Evolutionary conservation across 225 moss, liverwort and hornwort species (phyloP).

Genomic region (Polytrichum formosum): DNA sequence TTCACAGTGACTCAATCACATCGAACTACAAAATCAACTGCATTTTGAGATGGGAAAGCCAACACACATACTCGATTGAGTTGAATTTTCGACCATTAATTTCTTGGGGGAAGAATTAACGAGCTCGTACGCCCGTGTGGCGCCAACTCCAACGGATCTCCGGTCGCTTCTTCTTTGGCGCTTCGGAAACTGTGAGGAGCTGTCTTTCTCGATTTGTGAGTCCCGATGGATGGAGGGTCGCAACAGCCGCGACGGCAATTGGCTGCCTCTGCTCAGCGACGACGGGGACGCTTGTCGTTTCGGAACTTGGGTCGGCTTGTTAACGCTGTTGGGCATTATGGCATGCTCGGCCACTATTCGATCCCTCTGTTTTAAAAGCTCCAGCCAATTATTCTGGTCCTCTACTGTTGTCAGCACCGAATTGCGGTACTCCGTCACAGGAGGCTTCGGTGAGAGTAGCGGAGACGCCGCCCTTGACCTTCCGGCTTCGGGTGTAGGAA

Average conservation of each 20-base stretch:
- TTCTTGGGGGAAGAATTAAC: constrained; percentile 2
- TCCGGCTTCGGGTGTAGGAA: constrained; percentile 18
- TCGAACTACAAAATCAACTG: background rate
- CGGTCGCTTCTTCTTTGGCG: too few species aligned
- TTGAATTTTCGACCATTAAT: too few species aligned
- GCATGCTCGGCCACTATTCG: constrained; percentile 12
- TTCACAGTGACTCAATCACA: too few species aligned
- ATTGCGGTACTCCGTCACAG: constrained; percentile 15
- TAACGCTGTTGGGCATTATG: background rate
- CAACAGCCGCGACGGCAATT: constrained; percentile 20
- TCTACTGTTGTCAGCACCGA: constrained; percentile 27
- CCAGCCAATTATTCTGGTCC: constrained; percentile 28
- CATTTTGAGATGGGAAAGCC: background rate
- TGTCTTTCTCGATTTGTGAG: too few species aligned
- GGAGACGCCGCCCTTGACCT: background rate
- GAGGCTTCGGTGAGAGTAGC: constrained; percentile 15
- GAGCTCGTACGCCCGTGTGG: constrained; percentile 28
- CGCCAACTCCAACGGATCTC: too few species aligned
- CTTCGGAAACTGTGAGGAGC: too few species aligned
- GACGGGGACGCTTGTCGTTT: too few species aligned
- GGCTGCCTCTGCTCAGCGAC: constrained; percentile 15
- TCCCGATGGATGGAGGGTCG: constrained; percentile 14
- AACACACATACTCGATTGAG: too few species aligned
- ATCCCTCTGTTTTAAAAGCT: constrained; percentile 30
- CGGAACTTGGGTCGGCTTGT: constrained; percentile 4